These are phyloP conservation scores for Gossypium armourianum DNA, from an alignment of 441 rosid species.

Conservation along the genomic window DNA sequence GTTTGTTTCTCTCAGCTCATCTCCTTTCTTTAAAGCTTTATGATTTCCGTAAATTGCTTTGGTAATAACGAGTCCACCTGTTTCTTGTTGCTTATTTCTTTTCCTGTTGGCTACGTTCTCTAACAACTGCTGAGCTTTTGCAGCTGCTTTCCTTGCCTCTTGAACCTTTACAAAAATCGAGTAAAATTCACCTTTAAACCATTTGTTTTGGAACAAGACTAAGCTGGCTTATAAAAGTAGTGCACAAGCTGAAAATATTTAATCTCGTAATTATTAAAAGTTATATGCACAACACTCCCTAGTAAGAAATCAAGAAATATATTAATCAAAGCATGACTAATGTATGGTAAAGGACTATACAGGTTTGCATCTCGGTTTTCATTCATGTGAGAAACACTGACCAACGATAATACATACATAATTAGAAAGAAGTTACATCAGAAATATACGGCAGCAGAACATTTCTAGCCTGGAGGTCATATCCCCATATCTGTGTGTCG, in stretches of 20 bases:
- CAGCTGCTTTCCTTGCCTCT: constrained; percentile 62
- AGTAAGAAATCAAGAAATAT: background rate
- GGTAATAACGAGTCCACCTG: constrained; percentile 60
- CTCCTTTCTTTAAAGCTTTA: constrained; percentile 44
- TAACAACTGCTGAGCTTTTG: constrained; percentile 72
- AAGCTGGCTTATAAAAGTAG: background rate
- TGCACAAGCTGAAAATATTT: background rate
- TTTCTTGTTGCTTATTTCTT: constrained; percentile 57
- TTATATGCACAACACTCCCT: background rate
- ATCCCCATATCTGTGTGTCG: too few species aligned
- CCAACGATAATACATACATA: background rate
- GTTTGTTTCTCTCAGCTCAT: constrained; percentile 25
- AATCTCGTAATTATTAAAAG: background rate
- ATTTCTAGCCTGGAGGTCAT: background rate
- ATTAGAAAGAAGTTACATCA: background rate
- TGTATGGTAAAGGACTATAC: too few species aligned
- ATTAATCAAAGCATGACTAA: background rate
- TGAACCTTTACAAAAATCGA: constrained; percentile 39
- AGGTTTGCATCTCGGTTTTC: background rate
- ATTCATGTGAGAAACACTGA: background rate
- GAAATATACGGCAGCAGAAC: background rate
- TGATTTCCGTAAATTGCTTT: constrained; percentile 67
- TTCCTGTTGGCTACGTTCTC: constrained; percentile 75
- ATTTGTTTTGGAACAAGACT: background rate
- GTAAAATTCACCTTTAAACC: background rate